phyloP scores from a whole-genome alignment of 768 basidiomycete species.

The Mycena polygramma region DNA sequence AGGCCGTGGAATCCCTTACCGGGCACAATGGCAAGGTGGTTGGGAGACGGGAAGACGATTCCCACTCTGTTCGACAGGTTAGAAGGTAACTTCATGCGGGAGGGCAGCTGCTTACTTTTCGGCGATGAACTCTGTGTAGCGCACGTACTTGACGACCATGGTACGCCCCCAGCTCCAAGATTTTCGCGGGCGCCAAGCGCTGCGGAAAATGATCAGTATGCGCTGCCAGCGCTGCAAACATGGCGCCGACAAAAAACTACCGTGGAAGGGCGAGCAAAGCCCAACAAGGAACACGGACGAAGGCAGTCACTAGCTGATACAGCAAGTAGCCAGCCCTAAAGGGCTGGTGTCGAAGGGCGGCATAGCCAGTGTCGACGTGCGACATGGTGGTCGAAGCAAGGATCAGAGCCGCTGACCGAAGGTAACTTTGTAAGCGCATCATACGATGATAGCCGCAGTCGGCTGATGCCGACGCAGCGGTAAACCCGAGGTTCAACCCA shows the following conservation, averaged over 20 bases:
- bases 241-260: conserved; percentile 44
- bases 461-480: too few species aligned
- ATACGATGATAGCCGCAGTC: too few species aligned
- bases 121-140: conserved; percentile 38
- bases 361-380: background rate
- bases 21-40: conserved; percentile 55
- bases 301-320: conserved; percentile 56
- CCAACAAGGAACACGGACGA: conserved; percentile 65
- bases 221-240: background rate
- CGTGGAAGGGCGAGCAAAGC: conserved; percentile 52
- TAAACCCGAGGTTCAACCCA: too few species aligned
- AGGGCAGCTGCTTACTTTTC: background rate
- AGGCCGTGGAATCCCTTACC: conserved; percentile 59
- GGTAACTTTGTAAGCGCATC: too few species aligned
- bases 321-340: conserved; percentile 62
- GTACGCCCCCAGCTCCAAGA: conserved; percentile 61
- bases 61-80: conserved; percentile 49
- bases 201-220: conserved; percentile 22
- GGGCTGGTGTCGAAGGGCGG: conserved; percentile 54
- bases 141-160: conserved; percentile 53
- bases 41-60: conserved; percentile 29
- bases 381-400: background rate
- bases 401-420: too few species aligned
- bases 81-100: background rate
- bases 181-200: conserved; percentile 57